These are phyloP conservation scores for Teunomyces funiuensis DNA, from an alignment of 805 yeast species.

Conservation along the genomic window DNA sequence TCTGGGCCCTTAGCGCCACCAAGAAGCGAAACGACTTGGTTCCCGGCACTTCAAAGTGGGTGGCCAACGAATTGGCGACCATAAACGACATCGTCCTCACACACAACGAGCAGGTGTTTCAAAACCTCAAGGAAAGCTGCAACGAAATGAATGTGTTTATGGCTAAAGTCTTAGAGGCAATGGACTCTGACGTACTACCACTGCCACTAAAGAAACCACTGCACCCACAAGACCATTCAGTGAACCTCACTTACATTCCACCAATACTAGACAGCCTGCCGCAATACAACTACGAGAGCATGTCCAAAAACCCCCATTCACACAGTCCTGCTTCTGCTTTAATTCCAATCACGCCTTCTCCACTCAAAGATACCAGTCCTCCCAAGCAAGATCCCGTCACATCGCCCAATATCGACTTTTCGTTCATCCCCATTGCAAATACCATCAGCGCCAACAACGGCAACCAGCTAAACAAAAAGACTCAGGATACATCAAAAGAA, in stretches of 20 bases:
- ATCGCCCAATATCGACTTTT: slow-evolving; percentile 21
- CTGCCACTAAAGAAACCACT: neutral
- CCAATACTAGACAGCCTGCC: slow-evolving; percentile 4
- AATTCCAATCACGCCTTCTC: slow-evolving; percentile 6
- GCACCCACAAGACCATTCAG: slow-evolving; percentile 5
- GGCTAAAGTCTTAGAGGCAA: slow-evolving; percentile 28
- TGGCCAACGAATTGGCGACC: slow-evolving; percentile 43
- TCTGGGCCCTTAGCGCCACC: slow-evolving; percentile 38
- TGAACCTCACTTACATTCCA: slow-evolving; percentile 8
- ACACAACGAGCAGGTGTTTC: slow-evolving; percentile 40
- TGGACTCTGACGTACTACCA: too few species aligned
- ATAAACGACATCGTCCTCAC: slow-evolving; percentile 37
- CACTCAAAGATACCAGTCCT: neutral
- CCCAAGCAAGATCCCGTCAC: slow-evolving; percentile 9
- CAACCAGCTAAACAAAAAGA: slow-evolving; percentile 2
- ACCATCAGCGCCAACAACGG: slow-evolving; percentile 13
- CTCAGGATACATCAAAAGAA: neutral
- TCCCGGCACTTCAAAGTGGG: slow-evolving; percentile 56
- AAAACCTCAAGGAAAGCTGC: slow-evolving; percentile 37
- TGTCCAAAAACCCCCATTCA: neutral
- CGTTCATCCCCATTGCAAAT: slow-evolving; percentile 23
- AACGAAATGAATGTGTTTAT: slow-evolving; percentile 44
- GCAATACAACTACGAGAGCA: neutral
- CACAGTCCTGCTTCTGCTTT: neutral
- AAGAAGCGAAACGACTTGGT: slow-evolving; percentile 27